Percentiles rank a stretch among this genome's conserved stretches.
Evolutionary conservation across 1,139 yeast genomes (phyloP).

Genomic region (Diutina sp.): DNA sequence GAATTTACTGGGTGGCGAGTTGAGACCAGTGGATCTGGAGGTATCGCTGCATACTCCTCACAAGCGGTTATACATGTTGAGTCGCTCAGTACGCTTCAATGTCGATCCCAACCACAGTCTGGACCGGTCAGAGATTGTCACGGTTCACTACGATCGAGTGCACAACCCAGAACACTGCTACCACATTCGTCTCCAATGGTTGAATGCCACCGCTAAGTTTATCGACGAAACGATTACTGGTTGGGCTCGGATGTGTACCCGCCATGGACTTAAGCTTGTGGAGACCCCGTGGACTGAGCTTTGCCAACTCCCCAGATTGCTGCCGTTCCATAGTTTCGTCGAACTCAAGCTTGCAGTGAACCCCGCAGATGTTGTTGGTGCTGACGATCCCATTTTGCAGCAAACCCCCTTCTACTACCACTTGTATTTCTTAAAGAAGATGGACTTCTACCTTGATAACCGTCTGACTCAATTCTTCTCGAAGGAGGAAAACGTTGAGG

Average conservation of each 20-base stretch:
- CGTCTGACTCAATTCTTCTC: slow-evolving; percentile 56
- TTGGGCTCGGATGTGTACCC: slow-evolving; percentile 74
- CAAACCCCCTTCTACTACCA: slow-evolving; percentile 50
- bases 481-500: slow-evolving; percentile 34
- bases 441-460: slow-evolving; percentile 74
- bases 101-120: slow-evolving; percentile 67
- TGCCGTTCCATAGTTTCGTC: slow-evolving; percentile 84
- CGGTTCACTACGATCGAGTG: slow-evolving; percentile 81
- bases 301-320: slow-evolving; percentile 57
- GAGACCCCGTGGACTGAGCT: slow-evolving; percentile 90
- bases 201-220: slow-evolving; percentile 76
- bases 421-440: slow-evolving; percentile 44
- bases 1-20: neutral
- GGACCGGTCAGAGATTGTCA: slow-evolving; percentile 63
- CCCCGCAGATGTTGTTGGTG: slow-evolving; percentile 60
- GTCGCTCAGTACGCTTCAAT: slow-evolving; percentile 27
- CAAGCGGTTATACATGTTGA: neutral
- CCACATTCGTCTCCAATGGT: slow-evolving; percentile 87
- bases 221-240: slow-evolving; percentile 78
- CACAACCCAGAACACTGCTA: slow-evolving; percentile 94
- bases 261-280: slow-evolving; percentile 78
- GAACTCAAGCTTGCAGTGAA: slow-evolving; percentile 49
- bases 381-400: slow-evolving; percentile 28
- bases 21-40: neutral
- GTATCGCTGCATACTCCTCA: neutral